Conservation (phyloP, 768 basidiomycete species). For the Dendrothele bispora region DNA sequence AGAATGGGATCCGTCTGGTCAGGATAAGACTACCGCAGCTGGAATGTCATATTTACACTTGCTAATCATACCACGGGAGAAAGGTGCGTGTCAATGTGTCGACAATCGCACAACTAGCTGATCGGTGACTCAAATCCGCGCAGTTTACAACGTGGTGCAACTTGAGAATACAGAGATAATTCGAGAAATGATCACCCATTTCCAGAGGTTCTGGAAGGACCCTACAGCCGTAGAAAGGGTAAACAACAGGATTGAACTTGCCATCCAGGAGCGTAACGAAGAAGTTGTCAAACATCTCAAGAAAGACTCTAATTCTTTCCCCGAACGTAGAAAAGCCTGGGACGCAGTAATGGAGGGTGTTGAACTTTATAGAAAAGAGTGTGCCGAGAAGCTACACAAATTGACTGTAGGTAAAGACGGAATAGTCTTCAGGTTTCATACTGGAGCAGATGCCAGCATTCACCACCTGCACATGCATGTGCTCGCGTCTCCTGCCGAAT, state of each 20-base stretch:
- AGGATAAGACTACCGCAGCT: conserved; percentile 6
- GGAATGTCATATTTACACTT: conserved; percentile 17
- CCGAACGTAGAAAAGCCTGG: background rate
- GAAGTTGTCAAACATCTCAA: conserved; percentile 1
- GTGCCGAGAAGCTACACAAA: background rate
- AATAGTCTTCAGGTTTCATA: conserved; percentile 11
- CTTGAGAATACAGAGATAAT: conserved; percentile 7
- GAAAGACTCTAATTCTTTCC: background rate
- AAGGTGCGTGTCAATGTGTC: conserved; percentile 5
- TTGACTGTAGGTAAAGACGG: background rate
- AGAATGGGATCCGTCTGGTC: conserved; percentile 6
- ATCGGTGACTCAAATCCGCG: background rate
- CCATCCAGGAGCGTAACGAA: background rate
- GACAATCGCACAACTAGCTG: background rate
- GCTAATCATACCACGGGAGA: conserved; percentile 9
- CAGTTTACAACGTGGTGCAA: conserved; percentile 14
- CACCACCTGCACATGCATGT: conserved; percentile 18
- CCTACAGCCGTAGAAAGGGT: conserved; percentile 1
- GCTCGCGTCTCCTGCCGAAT: background rate
- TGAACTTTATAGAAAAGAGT: background rate
- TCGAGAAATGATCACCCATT: conserved; percentile 13
- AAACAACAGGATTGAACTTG: conserved; percentile 2
- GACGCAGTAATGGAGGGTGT: background rate
- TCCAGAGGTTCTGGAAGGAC: conserved; percentile 5
- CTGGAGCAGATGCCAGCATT: conserved; percentile 11